Evolutionary conservation across 345 rosid species (phyloP), one percentile per base, ranked within the genome.

Genomic region (Brassica rapa): DNA sequence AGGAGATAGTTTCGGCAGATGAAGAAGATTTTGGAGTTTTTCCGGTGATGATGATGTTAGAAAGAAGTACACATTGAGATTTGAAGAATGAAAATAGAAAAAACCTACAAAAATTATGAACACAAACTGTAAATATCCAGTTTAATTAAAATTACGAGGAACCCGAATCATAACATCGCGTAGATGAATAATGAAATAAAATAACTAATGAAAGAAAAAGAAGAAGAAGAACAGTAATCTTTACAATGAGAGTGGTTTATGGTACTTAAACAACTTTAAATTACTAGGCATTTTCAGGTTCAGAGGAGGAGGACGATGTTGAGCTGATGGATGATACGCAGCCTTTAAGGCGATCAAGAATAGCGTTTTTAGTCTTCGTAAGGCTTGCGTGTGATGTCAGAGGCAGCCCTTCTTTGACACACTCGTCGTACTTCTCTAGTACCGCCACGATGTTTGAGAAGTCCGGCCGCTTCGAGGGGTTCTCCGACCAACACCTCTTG

Each of bases 391-490:
- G 96, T 62, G 89, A 89, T 39, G 89, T 88, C 15, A 93, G 86
- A 41, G 99, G 98, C 63, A 93, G 87, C 4, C 99, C 99, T 73
- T 89, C 98, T 87, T 90, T 91, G 11, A 89, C 88, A 67, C 98
- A 90, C 62, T 88, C 96, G 11, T 95, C 97, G 56, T 87, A 90
- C 83, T 88, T 91, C 86, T 93, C 98, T 60, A 93, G 72, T 2
- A 88, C 87, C 3, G 90, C 86, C 49, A 95, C 99, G 8, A 95
- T 93, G 78, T 90, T 80, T 14, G 87, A 85, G 87, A 95, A 95
- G 61, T 95, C 98, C 0, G 98, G 98, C 74, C 99, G 85, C 83
- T 91, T 95, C 0, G 96, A 79, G 0, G 99, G 97, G 66, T 93
- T 93, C 0, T 87, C 93, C 0, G 96, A 90, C 99, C 99, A 91